A percentile compares a stretch with the other conserved stretches of the same genome.
phyloP scores from a whole-genome alignment of 768 basidiomycete genomes.

The Collybiopsis luxurians region DNA sequence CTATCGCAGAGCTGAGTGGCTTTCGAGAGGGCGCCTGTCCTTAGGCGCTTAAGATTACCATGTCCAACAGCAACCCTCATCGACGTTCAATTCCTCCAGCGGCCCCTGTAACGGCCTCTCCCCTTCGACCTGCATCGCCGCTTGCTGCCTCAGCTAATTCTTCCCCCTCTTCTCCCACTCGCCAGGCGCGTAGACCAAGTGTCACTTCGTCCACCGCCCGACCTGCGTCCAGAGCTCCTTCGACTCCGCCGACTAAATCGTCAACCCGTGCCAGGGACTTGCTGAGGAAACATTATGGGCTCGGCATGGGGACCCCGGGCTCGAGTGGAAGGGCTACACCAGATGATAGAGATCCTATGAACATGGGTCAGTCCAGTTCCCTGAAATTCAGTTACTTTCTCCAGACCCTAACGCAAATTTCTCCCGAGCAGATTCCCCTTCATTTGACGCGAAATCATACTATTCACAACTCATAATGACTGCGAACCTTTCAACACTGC shows the following conservation, averaged over 20 bases:
- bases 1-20: too few species aligned
- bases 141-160: neutral
- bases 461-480: slow-evolving; percentile 87
- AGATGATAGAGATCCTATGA: slow-evolving; percentile 75
- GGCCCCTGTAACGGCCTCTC: neutral
- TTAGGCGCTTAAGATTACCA: neutral
- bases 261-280: slow-evolving; percentile 64
- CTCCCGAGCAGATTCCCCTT: slow-evolving; percentile 59
- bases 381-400: neutral
- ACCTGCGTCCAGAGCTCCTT: neutral
- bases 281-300: slow-evolving; percentile 83
- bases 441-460: slow-evolving; percentile 81
- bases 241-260: slow-evolving; percentile 15
- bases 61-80: slow-evolving; percentile 3
- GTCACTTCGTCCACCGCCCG: neutral
- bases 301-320: slow-evolving; percentile 71
- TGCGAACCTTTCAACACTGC: slow-evolving; percentile 64
- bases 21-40: too few species aligned
- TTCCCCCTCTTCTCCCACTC: neutral
- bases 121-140: neutral
- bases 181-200: neutral
- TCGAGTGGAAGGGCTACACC: slow-evolving; percentile 33
- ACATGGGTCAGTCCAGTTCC: slow-evolving; percentile 51
- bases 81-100: slow-evolving; percentile 1
- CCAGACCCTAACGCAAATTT: slow-evolving; percentile 7